Percentiles rank a stretch among this genome's conserved stretches.
Conservation (phyloP, 805 yeast genomes). For the Wilhelminamyces savonicus region DNA sequence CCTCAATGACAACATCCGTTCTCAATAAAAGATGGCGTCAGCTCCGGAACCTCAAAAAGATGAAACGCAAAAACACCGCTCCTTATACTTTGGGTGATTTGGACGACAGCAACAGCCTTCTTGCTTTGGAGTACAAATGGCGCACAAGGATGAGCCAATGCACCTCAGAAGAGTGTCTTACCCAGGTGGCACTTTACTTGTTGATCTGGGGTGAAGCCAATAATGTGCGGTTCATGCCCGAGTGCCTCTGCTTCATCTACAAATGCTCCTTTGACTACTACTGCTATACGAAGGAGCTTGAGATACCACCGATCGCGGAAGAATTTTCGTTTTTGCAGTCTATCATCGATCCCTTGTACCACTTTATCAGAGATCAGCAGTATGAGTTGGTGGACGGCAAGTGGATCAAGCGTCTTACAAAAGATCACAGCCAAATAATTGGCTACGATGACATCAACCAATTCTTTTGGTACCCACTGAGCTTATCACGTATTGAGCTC, state of each 20-base stretch:
- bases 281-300: conserved; percentile 13
- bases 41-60: conserved; percentile 7
- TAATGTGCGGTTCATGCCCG: conserved; percentile 50
- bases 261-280: conserved; percentile 20
- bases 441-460: conserved; percentile 54
- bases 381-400: conserved; percentile 49
- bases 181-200: conserved; percentile 58
- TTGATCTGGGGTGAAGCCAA: conserved; percentile 77
- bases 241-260: conserved; percentile 27
- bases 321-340: conserved; percentile 27
- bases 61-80: conserved; percentile 22
- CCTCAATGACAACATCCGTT: conserved; percentile 7
- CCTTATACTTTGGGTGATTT: conserved; percentile 18
- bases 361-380: conserved; percentile 62
- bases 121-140: conserved; percentile 48
- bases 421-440: conserved; percentile 58
- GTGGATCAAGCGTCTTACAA: conserved; percentile 51
- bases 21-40: conserved; percentile 34
- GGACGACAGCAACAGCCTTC: conserved; percentile 9
- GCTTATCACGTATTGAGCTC: conserved; percentile 25
- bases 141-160: conserved; percentile 52
- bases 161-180: conserved; percentile 51
- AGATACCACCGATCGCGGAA: not conserved
- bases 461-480: conserved; percentile 41
- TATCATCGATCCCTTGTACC: conserved; percentile 45